Base-by-base conservation (phyloP, 1,284 basidiomycete species). In the Ustanciosporium gigantosporum region DNA sequence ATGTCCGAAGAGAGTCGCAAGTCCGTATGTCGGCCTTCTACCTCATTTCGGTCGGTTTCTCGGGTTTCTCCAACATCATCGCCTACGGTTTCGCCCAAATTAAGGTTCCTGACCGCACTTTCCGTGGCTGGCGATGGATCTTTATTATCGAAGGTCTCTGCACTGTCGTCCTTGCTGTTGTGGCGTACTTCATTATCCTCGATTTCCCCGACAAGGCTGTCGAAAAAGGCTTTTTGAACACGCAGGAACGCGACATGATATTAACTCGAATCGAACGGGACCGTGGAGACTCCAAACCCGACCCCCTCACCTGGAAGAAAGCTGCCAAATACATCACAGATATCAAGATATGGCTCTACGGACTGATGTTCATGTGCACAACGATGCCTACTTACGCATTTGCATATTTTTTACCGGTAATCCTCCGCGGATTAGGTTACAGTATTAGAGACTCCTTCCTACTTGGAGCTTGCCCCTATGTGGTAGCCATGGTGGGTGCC, bases 121-220 rank as follows among this genome's bases (percentile, higher is more conserved):
- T 62, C 45, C 16, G 47, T 17, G 77, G 71, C 4, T 80, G 79
- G 78, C 66, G 77, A 9, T 79, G 65, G 47, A 62, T 66, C 37
- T 62, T 58, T 38, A 51, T 66, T 43, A 31, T 66, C 14, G 66
- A 73, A 25, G 71, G 57, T 19, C 3, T 66, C 20, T 23, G 46
- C 6, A 71, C 71, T 22, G 48, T 69, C 22, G 40, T 64, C 1
- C 45, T 73, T 23, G 67, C 56, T 3, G 11, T 68, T 1, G n/a
- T 57, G 20, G 69, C 67, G 31, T 71, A 64, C 50, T 56, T 50
- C 20, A 9, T 52, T 39, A 64, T 73, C 46, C 43, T 73, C 52
- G 80, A 81, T 65, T 81, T 81, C 75, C 81, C 81, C 16, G 80
- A 81, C 68, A 78, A 79, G 65, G 78, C 75, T 41, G 62, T 42